Conservation (phyloP, 2,329 filamentous ascomycete genomes). For the Hymenoscyphus fraxineus region DNA sequence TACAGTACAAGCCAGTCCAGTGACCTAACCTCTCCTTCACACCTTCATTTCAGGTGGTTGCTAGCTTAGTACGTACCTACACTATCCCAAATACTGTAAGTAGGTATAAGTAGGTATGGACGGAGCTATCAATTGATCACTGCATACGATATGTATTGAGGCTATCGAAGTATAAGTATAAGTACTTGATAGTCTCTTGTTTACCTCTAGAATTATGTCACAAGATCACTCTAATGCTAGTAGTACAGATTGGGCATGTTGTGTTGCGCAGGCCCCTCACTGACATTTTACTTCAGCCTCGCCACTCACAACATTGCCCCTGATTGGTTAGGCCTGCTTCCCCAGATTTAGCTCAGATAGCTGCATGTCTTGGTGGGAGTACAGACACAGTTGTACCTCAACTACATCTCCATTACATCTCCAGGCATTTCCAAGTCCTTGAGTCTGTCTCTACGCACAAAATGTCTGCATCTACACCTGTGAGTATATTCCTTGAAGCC, state of each 20-base stretch:
- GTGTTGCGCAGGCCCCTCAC: neutral
- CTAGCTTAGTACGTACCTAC: too few species aligned
- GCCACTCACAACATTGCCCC: neutral
- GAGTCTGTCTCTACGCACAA: slow-evolving; percentile 7
- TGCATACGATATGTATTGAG: too few species aligned
- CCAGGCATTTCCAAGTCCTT: slow-evolving; percentile 2
- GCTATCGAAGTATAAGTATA: too few species aligned
- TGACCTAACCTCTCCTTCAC: neutral
- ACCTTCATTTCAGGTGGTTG: too few species aligned
- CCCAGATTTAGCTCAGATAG: neutral
- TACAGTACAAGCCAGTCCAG: neutral
- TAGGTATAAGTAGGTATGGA: too few species aligned
- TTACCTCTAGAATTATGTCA: too few species aligned
- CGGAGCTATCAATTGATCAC: too few species aligned
- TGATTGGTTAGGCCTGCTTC: neutral
- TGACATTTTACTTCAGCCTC: neutral
- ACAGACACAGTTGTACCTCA: slow-evolving; percentile 6
- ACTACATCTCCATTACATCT: slow-evolving; percentile 5
- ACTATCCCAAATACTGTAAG: too few species aligned
- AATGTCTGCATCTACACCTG: slow-evolving; percentile 31
- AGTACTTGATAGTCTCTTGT: too few species aligned
- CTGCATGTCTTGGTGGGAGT: neutral
- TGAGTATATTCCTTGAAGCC: slow-evolving; percentile 14
- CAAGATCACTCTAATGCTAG: too few species aligned
- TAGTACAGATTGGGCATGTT: too few species aligned